phyloP scores from a whole-genome alignment of 495 filamentous ascomycete species.

The Thozetella sp. region DNA sequence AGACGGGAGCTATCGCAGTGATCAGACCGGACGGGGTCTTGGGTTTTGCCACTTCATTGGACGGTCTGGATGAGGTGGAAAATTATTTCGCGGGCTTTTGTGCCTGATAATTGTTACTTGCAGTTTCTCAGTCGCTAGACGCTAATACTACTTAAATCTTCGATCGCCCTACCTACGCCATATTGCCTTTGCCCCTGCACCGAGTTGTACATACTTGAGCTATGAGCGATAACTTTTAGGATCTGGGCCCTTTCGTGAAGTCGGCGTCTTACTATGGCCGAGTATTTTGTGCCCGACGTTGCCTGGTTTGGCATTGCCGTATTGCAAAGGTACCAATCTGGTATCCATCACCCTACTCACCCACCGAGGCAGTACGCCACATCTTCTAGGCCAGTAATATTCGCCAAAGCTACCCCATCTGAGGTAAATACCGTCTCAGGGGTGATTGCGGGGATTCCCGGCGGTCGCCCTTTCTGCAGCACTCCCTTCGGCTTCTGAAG shows the following conservation, averaged over 20 bases:
- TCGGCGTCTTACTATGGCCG: too few relatives aligned
- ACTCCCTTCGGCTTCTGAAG: not conserved
- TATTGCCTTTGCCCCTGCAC: too few relatives aligned
- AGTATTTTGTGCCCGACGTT: too few relatives aligned
- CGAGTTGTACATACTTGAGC: too few relatives aligned
- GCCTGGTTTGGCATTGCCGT: too few relatives aligned
- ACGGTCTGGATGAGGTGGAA: not conserved
- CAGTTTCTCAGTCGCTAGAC: too few relatives aligned
- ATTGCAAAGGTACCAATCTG: too few relatives aligned
- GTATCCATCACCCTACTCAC: too few relatives aligned
- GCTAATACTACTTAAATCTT: too few relatives aligned
- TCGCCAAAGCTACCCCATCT: not conserved
- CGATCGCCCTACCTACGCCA: too few relatives aligned
- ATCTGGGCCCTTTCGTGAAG: too few relatives aligned
- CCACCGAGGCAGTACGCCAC: not conserved
- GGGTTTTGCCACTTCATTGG: not conserved
- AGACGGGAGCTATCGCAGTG: not conserved
- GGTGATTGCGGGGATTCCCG: not conserved
- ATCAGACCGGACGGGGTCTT: not conserved
- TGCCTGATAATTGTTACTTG: not conserved
- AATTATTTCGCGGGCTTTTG: not conserved
- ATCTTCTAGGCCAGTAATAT: not conserved
- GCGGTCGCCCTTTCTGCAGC: not conserved
- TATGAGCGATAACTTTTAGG: too few relatives aligned
- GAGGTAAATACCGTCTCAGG: not conserved